phyloP scores from a whole-genome alignment of 176 grass and related monocot genomes.

The Zizania latifolia region DNA sequence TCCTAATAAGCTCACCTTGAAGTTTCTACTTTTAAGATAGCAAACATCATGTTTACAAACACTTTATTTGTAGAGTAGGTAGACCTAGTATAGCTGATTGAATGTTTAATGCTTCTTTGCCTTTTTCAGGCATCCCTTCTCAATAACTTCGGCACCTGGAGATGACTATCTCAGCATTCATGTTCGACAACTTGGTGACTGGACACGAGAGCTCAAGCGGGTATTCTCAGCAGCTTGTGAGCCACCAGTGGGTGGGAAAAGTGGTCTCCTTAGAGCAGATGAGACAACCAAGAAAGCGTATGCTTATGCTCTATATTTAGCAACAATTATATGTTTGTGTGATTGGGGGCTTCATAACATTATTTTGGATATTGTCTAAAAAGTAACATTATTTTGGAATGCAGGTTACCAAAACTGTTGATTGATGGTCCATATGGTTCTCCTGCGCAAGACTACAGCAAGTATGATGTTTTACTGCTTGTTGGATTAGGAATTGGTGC shows the following conservation, averaged over 20 bases:
- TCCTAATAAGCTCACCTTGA: neutral
- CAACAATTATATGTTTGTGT: constrained; percentile 9
- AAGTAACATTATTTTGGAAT: constrained; percentile 31
- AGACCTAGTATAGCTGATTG: neutral
- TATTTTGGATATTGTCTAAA: no score
- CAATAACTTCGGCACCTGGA: constrained; percentile 88
- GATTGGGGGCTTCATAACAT: constrained; percentile 16
- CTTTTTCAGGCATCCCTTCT: constrained; percentile 87
- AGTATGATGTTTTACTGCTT: constrained; percentile 83
- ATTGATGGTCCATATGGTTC: constrained; percentile 95
- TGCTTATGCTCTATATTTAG: constrained; percentile 13
- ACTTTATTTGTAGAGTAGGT: neutral
- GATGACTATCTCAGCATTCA: constrained; percentile 96
- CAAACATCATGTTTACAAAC: neutral
- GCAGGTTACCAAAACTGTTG: constrained; percentile 89
- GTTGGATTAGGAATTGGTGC: constrained; percentile 95
- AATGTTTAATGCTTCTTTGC: constrained; percentile 22
- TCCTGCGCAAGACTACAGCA: constrained; percentile 88
- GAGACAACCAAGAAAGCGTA: constrained; percentile 79
- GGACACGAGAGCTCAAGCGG: constrained; percentile 87
- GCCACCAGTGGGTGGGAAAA: constrained; percentile 74
- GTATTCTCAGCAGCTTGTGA: constrained; percentile 92
- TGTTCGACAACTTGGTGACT: constrained; percentile 92
- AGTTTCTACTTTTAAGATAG: neutral
- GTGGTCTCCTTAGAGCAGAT: constrained; percentile 90